A percentile compares a stretch with the other conserved stretches of the same genome.
Evolutionary conservation across 2,329 filamentous ascomycete genomes (phyloP).

Genomic region (Penicillium brasilianum): DNA sequence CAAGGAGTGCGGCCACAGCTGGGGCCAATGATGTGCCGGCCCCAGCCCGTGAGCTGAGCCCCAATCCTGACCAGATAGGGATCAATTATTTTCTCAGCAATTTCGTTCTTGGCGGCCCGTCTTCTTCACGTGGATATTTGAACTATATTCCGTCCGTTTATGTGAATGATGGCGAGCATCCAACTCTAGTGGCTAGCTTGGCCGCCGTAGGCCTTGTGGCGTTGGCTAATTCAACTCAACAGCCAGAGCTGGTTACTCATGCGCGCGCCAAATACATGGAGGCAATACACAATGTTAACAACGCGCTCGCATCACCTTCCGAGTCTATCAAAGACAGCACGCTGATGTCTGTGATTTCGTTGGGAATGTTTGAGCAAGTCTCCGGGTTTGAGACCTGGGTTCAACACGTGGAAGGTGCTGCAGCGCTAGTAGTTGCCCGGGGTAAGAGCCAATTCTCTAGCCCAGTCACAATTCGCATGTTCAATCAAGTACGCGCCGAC

Average conservation of each 20-base stretch:
- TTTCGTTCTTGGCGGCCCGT: constrained; percentile 26
- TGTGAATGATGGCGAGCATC: constrained; percentile 22
- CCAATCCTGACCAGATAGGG: constrained; percentile 31
- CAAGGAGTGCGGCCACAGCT: background rate
- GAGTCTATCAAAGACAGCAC: constrained; percentile 34
- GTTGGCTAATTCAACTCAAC: constrained; percentile 30
- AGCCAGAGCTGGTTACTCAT: constrained; percentile 25
- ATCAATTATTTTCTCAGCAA: constrained; percentile 34
- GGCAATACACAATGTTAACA: constrained; percentile 31
- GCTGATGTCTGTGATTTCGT: constrained; percentile 35
- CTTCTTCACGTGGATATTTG: constrained; percentile 29
- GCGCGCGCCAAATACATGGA: constrained; percentile 34
- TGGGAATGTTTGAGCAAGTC: constrained; percentile 36
- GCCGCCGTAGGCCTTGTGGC: constrained; percentile 35
- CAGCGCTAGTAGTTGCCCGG: constrained; percentile 29
- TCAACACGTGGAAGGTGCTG: constrained; percentile 34
- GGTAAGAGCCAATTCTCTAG: constrained; percentile 32
- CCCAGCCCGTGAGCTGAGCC: constrained; percentile 7
- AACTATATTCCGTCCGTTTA: constrained; percentile 31
- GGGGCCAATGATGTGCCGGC: background rate
- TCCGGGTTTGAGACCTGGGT: constrained; percentile 30
- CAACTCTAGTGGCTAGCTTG: constrained; percentile 31
- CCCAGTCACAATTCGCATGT: constrained; percentile 25
- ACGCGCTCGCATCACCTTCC: constrained; percentile 27
- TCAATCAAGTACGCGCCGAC: constrained; percentile 35